A percentile compares a stretch with the other conserved stretches of the same genome.
Conservation (phyloP, 768 basidiomycete genomes). For the Podaxis sp. region DNA sequence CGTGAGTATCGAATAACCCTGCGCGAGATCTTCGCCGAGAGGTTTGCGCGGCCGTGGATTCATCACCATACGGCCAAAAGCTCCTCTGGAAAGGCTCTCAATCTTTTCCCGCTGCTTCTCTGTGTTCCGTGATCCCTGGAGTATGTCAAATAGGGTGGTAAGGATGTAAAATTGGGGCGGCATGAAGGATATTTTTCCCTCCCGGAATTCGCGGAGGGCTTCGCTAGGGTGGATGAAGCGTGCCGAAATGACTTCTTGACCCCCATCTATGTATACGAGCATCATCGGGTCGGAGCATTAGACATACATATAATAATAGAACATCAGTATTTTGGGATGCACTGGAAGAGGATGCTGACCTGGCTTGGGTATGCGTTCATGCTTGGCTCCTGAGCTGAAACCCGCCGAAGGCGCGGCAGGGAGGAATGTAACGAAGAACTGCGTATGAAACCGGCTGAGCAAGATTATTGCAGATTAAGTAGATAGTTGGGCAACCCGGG, state of each 20-base stretch:
- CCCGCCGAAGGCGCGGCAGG: slow-evolving; percentile 38
- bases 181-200: slow-evolving; percentile 57
- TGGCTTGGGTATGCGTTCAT: slow-evolving; percentile 60
- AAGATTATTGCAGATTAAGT: slow-evolving; percentile 7
- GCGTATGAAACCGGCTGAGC: slow-evolving; percentile 65
- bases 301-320: neutral
- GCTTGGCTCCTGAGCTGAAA: slow-evolving; percentile 51
- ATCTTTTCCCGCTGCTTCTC: slow-evolving; percentile 45
- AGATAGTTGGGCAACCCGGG: neutral
- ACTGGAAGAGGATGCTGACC: slow-evolving; percentile 26
- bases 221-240: slow-evolving; percentile 59
- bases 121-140: slow-evolving; percentile 41
- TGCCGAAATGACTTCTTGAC: slow-evolving; percentile 65
- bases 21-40: slow-evolving; percentile 33
- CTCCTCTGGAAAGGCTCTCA: slow-evolving; percentile 43
- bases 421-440: slow-evolving; percentile 68
- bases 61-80: slow-evolving; percentile 62
- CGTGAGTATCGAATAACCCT: slow-evolving; percentile 48
- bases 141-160: slow-evolving; percentile 53
- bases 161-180: slow-evolving; percentile 77
- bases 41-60: slow-evolving; percentile 37
- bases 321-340: neutral
- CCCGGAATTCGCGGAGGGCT: slow-evolving; percentile 51
- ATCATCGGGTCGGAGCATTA: neutral
- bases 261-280: slow-evolving; percentile 43